These are phyloP conservation scores for Annulohypoxylon maeteangense DNA, from an alignment of 495 filamentous ascomycete species.

Conservation along the genomic window DNA sequence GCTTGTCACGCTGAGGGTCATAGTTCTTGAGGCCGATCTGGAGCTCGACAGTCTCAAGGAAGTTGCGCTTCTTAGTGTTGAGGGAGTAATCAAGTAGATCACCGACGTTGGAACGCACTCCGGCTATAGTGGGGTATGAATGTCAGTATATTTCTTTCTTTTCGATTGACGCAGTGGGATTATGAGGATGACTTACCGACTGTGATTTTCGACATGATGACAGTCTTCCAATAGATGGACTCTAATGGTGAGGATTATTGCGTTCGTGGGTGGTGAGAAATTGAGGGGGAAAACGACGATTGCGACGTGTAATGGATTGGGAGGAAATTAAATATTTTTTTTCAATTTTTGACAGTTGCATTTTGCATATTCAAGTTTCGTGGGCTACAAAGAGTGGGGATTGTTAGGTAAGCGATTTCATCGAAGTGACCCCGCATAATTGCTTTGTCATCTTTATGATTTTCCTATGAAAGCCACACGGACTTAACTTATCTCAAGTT, in stretches of 20 bases:
- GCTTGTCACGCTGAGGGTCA: slow-evolving; percentile 99
- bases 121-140: slow-evolving; percentile 67
- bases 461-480: too few species aligned
- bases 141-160: slow-evolving; percentile 35
- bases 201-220: slow-evolving; percentile 87
- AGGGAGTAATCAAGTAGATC: slow-evolving; percentile 91
- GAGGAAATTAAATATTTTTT: slow-evolving; percentile 9
- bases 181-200: slow-evolving; percentile 69
- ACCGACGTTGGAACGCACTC: slow-evolving; percentile 94
- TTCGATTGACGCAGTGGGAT: not conserved
- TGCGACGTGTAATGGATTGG: not conserved
- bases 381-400: slow-evolving; percentile 1
- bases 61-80: slow-evolving; percentile 99
- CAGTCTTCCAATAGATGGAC: slow-evolving; percentile 73
- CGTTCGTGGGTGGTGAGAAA: slow-evolving; percentile 47
- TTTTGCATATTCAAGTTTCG: slow-evolving; percentile 4
- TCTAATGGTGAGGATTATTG: slow-evolving; percentile 78
- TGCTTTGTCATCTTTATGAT: too few species aligned
- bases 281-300: slow-evolving; percentile 17
- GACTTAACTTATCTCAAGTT: not conserved
- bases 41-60: slow-evolving; percentile 94
- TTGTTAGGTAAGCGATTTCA: not conserved
- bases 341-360: not conserved
- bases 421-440: too few species aligned
- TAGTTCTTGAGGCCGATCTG: slow-evolving; percentile 99